Percentiles rank a stretch among this genome's conserved stretches.
Evolutionary conservation across 768 basidiomycete species (phyloP).

Genomic region (Lentinula guzmanii): DNA sequence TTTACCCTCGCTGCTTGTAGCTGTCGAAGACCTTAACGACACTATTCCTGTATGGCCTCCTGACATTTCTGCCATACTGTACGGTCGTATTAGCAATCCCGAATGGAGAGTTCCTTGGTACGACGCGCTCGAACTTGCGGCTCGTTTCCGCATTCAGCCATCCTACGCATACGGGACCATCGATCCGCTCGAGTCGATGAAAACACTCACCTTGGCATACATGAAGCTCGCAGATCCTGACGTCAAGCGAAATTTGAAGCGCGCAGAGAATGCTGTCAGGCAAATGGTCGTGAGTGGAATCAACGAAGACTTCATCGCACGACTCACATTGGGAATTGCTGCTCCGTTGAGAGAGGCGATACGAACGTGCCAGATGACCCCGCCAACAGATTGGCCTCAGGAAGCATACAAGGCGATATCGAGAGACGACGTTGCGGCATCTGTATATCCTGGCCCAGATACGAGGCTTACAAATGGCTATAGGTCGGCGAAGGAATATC

Average conservation of each 20-base stretch:
- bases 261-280: constrained; percentile 61
- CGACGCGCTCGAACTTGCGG: constrained; percentile 40
- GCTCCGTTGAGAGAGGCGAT: constrained; percentile 81
- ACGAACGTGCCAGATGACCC: constrained; percentile 76
- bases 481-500: constrained; percentile 48
- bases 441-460: constrained; percentile 42
- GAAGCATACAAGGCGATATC: constrained; percentile 65
- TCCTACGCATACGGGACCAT: constrained; percentile 58
- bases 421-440: constrained; percentile 68
- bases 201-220: constrained; percentile 52
- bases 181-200: constrained; percentile 52
- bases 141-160: constrained; percentile 40
- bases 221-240: constrained; percentile 51
- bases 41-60: constrained; percentile 73
- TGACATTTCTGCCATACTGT: constrained; percentile 66
- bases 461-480: constrained; percentile 44
- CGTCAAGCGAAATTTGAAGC: constrained; percentile 45
- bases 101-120: constrained; percentile 60
- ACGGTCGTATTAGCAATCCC: constrained; percentile 53
- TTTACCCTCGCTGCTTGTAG: constrained; percentile 19
- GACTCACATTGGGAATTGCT: constrained; percentile 63
- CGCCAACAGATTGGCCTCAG: constrained; percentile 70
- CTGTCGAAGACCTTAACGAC: constrained; percentile 52
- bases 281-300: constrained; percentile 45
- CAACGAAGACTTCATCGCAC: constrained; percentile 38